Evolutionary conservation across 2,329 filamentous ascomycete species (phyloP).

Genomic region (Colletotrichum lini): DNA sequence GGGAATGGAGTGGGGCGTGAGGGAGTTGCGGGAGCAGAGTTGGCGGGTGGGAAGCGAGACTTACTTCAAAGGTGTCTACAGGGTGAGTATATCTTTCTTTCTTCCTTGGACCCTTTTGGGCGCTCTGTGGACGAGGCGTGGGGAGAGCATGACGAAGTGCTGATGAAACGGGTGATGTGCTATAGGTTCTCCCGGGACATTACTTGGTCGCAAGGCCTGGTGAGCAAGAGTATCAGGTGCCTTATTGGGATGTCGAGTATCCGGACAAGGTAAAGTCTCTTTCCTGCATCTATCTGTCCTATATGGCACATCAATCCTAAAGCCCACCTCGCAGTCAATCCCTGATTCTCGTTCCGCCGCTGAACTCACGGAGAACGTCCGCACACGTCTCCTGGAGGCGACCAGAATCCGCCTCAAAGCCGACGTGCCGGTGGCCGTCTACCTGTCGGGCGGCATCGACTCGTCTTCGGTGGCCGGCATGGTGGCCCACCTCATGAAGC

Average conservation of each 20-base stretch:
- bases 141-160: no score
- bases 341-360: background rate
- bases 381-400: background rate
- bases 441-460: background rate
- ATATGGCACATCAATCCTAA: background rate
- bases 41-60: background rate
- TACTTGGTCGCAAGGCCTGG: background rate
- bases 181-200: background rate
- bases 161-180: no score
- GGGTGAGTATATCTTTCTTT: no score
- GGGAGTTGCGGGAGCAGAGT: background rate
- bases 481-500: background rate
- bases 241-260: background rate
- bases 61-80: background rate
- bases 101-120: no score
- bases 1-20: background rate
- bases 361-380: background rate
- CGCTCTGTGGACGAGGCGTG: no score
- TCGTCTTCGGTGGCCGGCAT: background rate
- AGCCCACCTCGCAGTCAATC: background rate
- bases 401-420: background rate
- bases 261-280: background rate
- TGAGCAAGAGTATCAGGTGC: no score
- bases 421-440: background rate
- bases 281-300: background rate